These are phyloP conservation scores for Brassica hybrid DNA, from an alignment of 441 rosid genomes.

Conservation along the genomic window DNA sequence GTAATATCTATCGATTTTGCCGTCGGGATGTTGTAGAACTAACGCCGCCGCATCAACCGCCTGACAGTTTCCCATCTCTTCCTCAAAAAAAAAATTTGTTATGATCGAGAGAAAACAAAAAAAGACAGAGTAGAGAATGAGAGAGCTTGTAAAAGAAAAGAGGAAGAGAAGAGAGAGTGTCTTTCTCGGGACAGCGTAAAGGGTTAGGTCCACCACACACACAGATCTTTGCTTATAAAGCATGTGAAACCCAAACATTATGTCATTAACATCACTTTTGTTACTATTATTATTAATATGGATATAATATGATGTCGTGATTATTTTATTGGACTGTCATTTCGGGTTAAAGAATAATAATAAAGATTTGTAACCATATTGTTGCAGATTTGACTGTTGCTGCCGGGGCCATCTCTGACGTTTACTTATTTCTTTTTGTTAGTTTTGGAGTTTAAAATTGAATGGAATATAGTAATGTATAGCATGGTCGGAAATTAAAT, in stretches of 20 bases:
- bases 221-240: conserved; percentile 38
- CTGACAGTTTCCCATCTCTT: conserved; percentile 89
- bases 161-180: conserved; percentile 24
- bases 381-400: conserved; percentile 33
- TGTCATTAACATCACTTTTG: conserved; percentile 4
- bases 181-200: conserved; percentile 44
- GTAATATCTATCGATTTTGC: conserved; percentile 79
- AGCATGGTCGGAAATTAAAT: not conserved
- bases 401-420: conserved; percentile 39
- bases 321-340: conserved; percentile 34
- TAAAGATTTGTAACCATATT: conserved; percentile 22
- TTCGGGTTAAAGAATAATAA: conserved; percentile 22
- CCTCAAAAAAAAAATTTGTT: not conserved
- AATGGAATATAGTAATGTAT: not conserved
- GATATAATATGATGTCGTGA: conserved; percentile 11
- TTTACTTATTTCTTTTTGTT: conserved; percentile 4
- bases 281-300: not conserved
- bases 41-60: conserved; percentile 96
- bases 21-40: conserved; percentile 87
- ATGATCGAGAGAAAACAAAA: conserved; percentile 11
- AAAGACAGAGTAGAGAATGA: conserved; percentile 23
- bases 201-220: conserved; percentile 44
- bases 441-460: conserved; percentile 14
- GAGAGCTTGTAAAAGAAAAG: conserved; percentile 12
- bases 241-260: conserved; percentile 29